Base-by-base conservation (phyloP, 2,329 filamentous ascomycete genomes). In the Claviceps pusilla region DNA sequence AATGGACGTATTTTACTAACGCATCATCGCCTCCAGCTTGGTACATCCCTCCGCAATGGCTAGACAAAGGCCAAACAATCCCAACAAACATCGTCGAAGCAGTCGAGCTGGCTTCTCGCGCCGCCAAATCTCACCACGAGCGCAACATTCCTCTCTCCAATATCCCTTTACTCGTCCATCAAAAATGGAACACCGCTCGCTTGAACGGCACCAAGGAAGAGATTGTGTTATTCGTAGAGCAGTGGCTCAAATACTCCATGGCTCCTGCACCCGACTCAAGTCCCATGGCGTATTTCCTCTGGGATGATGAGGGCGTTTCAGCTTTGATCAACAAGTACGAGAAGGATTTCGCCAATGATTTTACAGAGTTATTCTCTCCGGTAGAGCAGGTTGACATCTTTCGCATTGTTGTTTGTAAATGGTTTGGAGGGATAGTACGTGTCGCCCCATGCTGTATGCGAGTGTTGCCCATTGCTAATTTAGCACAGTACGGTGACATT, bases 341-440 rank as follows among this genome's bases (percentile, higher is more conserved):
- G 16, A 51, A 54, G n/a, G 19, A 14, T 31, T 50, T 51, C 10
- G 41, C 41, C 5, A 33, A 10, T 28, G 48, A 47, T 19, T 54
- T 54, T 31, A 16, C 7, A 9, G 16, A 54, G 11, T n/a, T 50
- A 1, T 54, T 54, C 29, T 54, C 53, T 14, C 48, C 48, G 7
- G 52, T 54, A 7, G 52, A 54, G 43, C 35, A 54, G 29, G 53
- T 54, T 7, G 53, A 54, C 31, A 54, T 54, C 12, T 54, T 51
- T 46, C 47, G 53, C 49, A 50, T 54, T 19, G 43, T 54, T 28
- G 41, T 50, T 19, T 54, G 53, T 12, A 54, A 54, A 50, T 54
- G 53, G 53, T 50, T 54, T 19, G 53, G 53, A n/a, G 53, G 48
- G 7, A 50, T 54, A 39, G 53, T 54, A 41, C n/a, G 53, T 54